These are phyloP conservation scores for Annulohypoxylon bovei DNA, from an alignment of 495 filamentous ascomycete genomes.

Conservation along the genomic window DNA sequence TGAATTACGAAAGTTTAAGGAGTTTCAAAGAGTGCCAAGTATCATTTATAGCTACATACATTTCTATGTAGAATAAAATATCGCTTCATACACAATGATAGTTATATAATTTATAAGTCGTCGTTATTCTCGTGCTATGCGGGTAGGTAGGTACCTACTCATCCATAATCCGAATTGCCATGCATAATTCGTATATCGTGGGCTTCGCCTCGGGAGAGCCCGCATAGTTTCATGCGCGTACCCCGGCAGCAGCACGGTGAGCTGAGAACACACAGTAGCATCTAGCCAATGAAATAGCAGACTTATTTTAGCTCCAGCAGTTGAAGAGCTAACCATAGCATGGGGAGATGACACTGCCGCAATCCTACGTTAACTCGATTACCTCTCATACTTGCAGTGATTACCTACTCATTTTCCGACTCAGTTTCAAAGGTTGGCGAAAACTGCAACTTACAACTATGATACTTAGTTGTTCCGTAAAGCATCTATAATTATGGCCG, in stretches of 20 bases:
- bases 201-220: background rate
- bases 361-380: background rate
- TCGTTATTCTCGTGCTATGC: no score
- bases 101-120: no score
- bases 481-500: constrained; percentile 22
- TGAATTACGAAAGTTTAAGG: no score
- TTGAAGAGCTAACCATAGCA: background rate
- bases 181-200: background rate
- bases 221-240: background rate
- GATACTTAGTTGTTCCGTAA: background rate
- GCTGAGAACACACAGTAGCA: background rate
- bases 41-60: no score
- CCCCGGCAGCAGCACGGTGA: background rate
- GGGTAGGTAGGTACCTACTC: no score
- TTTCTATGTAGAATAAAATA: no score
- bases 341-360: background rate
- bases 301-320: background rate
- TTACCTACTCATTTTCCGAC: background rate
- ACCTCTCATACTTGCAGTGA: background rate
- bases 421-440: background rate
- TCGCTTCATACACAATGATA: no score
- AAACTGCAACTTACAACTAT: background rate
- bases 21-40: no score
- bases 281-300: background rate
- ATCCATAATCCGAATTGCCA: background rate